These are phyloP conservation scores for Candida tropicalis DNA, from an alignment of 1,139 yeast genomes.

Conservation along the genomic window DNA sequence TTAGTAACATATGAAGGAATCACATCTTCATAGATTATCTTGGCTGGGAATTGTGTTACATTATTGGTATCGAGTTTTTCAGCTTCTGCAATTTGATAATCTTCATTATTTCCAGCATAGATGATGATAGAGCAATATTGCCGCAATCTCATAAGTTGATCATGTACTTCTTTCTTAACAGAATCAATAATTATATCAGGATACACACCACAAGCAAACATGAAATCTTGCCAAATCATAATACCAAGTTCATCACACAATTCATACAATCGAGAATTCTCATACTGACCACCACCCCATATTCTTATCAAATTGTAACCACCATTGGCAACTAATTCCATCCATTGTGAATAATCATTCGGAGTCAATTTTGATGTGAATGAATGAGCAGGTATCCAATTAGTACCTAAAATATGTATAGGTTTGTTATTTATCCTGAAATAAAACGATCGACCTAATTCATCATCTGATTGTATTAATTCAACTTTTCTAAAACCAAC, in stretches of 20 bases:
- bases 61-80: conserved; percentile 29
- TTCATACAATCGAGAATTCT: conserved; percentile 40
- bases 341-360: conserved; percentile 36
- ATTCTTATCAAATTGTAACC: conserved; percentile 49
- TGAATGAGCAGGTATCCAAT: conserved; percentile 54
- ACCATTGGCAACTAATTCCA: conserved; percentile 34
- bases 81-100: conserved; percentile 46
- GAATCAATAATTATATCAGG: conserved; percentile 35
- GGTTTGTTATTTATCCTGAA: conserved; percentile 43
- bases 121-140: conserved; percentile 37
- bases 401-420: conserved; percentile 40
- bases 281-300: conserved; percentile 56
- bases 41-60: conserved; percentile 40
- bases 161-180: conserved; percentile 34
- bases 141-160: conserved; percentile 40
- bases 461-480: conserved; percentile 37
- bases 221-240: conserved; percentile 53
- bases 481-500: conserved; percentile 43
- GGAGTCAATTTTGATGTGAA: conserved; percentile 31
- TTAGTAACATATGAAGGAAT: conserved; percentile 33
- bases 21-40: conserved; percentile 38
- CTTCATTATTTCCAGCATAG: conserved; percentile 50
- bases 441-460: conserved; percentile 41
- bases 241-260: conserved; percentile 47
- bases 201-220: conserved; percentile 56